Evolutionary conservation across 75 land plant genomes (phyloP).

Genomic region (Cunninghamia lanceolata): DNA sequence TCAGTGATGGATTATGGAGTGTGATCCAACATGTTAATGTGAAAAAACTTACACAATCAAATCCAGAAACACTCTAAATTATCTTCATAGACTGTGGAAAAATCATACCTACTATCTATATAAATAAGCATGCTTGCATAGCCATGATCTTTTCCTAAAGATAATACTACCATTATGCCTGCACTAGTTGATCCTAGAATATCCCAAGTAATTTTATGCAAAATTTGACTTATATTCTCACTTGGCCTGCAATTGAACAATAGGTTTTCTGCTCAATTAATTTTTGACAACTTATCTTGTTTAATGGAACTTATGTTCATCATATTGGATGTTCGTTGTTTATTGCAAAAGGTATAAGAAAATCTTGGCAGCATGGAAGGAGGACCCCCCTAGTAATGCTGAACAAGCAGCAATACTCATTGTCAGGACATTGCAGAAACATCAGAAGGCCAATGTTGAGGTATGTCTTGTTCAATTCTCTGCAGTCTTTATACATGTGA

Average conservation of each 20-base stretch:
- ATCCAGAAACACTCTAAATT: no score
- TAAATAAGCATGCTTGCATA: no score
- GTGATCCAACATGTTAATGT: no score
- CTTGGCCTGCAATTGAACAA: neutral
- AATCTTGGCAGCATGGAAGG: slow-evolving; percentile 74
- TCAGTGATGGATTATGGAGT: no score
- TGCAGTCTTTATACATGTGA: neutral
- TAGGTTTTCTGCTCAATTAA: neutral
- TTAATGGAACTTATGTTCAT: neutral
- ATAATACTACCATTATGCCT: no score
- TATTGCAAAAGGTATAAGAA: slow-evolving; percentile 66
- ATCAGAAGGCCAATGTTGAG: slow-evolving; percentile 76
- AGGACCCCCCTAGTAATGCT: slow-evolving; percentile 71
- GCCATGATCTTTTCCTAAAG: no score
- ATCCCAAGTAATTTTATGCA: neutral
- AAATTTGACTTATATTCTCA: neutral
- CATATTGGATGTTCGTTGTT: neutral
- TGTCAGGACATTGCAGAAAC: slow-evolving; percentile 48
- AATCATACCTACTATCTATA: no score
- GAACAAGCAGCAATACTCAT: slow-evolving; percentile 80
- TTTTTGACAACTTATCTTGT: neutral
- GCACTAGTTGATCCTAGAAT: no score
- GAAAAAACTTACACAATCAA: no score
- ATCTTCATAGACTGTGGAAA: no score
- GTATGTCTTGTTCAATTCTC: slow-evolving; percentile 25